phyloP scores from a whole-genome alignment of 139 green algal species.

The Monoraphidium neglectum region DNA sequence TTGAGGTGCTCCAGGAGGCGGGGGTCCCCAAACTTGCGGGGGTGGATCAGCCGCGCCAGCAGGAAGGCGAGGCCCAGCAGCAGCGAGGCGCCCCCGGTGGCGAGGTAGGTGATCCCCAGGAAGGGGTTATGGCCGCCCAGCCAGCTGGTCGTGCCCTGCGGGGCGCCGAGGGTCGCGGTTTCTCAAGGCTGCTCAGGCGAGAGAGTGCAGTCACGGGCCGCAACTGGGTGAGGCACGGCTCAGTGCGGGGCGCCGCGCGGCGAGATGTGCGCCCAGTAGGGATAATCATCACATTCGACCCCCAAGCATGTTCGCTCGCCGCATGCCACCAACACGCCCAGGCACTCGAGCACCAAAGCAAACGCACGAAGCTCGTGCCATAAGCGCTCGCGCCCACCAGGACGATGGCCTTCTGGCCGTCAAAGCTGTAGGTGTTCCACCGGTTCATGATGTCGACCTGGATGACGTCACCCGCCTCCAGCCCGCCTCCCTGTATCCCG shows the following conservation, averaged over 20 bases:
- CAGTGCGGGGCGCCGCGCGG: too few species aligned
- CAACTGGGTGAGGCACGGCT: too few species aligned
- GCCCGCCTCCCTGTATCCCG: slow-evolving; percentile 2
- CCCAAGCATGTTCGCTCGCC: too few species aligned
- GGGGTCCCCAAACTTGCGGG: slow-evolving; percentile 50
- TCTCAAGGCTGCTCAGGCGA: too few species aligned
- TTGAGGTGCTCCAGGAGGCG: too few species aligned
- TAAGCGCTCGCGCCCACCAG: slow-evolving; percentile 38
- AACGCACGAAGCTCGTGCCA: too few species aligned
- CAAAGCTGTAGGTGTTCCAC: slow-evolving; percentile 81
- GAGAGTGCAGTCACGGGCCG: too few species aligned
- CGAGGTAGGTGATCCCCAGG: slow-evolving; percentile 75
- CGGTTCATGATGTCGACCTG: slow-evolving; percentile 45
- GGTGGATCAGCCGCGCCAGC: slow-evolving; percentile 26
- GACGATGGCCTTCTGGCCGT: slow-evolving; percentile 73
- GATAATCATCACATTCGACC: too few species aligned
- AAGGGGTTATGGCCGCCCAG: slow-evolving; percentile 82
- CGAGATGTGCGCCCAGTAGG: too few species aligned
- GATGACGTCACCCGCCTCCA: slow-evolving; percentile 45
- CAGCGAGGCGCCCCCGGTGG: slow-evolving; percentile 57
- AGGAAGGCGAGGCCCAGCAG: slow-evolving; percentile 52
- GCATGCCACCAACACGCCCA: too few species aligned
- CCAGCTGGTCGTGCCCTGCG: slow-evolving; percentile 69
- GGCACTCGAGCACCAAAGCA: too few species aligned
- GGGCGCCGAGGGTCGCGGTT: too few species aligned